Base-by-base conservation (phyloP, 2,329 filamentous ascomycete species). In the Cytospora piceicola region DNA sequence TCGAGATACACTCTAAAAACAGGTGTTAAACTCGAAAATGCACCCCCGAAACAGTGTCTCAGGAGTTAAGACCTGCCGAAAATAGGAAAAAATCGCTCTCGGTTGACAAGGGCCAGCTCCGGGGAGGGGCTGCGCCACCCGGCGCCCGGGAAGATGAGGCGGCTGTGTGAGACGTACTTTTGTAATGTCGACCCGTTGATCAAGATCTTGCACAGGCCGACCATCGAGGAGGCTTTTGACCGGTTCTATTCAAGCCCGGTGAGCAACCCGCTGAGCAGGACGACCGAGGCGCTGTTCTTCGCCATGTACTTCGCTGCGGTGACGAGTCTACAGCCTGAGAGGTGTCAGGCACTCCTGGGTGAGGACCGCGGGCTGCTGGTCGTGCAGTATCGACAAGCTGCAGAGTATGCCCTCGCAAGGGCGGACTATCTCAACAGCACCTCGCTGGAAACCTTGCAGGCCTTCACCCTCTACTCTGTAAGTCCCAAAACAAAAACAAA, bases 201-300 rank as follows among this genome's bases (percentile, higher is more conserved):
- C 66, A 82, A 82, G 70, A 74, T 82, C 36, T 67, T 82, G 5
- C 80, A 82, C 67, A 74, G 76, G n/a, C 80, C 80, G 3, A 80
- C 78, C 1, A 70, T 78, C 29, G 69, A 69, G 17, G 71, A 69
- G 1, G 68, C 73, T 39, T 67, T 78, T 6, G 68, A 74, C 30
- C 54, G 65, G 0, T 74, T 79, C 27, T 63, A 67, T 7, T 70
- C 71, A 17, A 70, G 73, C 9, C 36, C 67, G 53, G 14, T 71
- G 64, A 58, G 71, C 67, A 12, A 72, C 66, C 7, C 71, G 66
- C 64, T 65, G 3, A 58, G 67, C 39, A 24, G 70, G 24, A 29
- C 58, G 11, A 69, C 67, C 0, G 78, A 79, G 36, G 77, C 79
- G 5, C 70, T 82, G 17, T 72, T 78, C 55, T 82, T 81, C 66